Evolutionary conservation across 2,329 filamentous ascomycete genomes (phyloP).

Genomic region (Colletotrichum melonis): DNA sequence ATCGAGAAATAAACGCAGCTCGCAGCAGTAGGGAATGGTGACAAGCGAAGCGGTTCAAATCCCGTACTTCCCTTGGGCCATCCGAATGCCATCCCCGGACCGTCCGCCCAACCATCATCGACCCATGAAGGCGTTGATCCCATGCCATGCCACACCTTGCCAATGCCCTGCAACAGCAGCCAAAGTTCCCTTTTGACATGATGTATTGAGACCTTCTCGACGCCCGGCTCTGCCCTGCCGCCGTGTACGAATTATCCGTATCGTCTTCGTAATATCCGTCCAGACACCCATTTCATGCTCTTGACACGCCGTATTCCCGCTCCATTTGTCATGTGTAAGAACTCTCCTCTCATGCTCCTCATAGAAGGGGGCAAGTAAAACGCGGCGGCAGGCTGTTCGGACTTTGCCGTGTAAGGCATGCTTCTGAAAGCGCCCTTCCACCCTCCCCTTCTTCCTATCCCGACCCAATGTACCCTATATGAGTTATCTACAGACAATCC

Average conservation of each 20-base stretch:
- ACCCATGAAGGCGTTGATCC: not conserved
- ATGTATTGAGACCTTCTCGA: not conserved
- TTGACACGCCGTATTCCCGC: not conserved
- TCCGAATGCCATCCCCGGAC: not conserved
- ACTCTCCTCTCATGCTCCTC: not conserved
- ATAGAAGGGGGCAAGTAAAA: not conserved
- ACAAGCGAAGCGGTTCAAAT: conserved; percentile 6
- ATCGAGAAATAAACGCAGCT: conserved; percentile 20
- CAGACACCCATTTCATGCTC: not conserved
- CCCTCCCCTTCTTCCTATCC: not conserved
- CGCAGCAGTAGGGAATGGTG: not conserved
- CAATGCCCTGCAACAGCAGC: not conserved
- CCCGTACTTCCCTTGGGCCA: not conserved
- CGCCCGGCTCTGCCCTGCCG: not conserved
- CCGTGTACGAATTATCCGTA: not conserved
- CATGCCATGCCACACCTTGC: not conserved
- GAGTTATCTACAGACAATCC: not conserved
- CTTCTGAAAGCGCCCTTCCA: not conserved
- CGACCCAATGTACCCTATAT: not conserved
- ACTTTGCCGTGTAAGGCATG: not conserved
- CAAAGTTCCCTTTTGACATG: not conserved
- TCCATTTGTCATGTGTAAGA: not conserved
- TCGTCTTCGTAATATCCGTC: not conserved
- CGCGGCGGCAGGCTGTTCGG: not conserved
- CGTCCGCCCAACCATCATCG: too few species aligned